A percentile compares a stretch with the other conserved stretches of the same genome.
Evolutionary conservation across 108 stramenopile genomes (phyloP).

Genomic region (Cyclotella kingstonii): DNA sequence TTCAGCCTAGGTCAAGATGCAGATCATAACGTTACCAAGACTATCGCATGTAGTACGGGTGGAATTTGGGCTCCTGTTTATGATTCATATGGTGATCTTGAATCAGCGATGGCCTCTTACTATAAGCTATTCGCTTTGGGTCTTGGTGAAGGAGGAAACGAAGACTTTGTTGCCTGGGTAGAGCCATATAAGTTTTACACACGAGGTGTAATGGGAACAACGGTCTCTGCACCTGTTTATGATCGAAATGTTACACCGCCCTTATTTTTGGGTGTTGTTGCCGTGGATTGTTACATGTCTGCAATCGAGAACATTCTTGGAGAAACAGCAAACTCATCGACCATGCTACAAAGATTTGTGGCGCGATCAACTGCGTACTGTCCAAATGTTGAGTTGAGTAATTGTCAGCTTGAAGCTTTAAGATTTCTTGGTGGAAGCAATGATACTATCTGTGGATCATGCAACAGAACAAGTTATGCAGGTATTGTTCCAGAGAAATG

Average conservation of each 20-base stretch:
- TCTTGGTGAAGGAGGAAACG: conserved; percentile 41
- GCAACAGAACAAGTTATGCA: conserved; percentile 20
- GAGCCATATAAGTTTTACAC: conserved; percentile 50
- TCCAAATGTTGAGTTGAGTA: conserved; percentile 29
- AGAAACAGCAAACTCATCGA: conserved; percentile 17
- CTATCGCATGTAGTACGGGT: conserved; percentile 43
- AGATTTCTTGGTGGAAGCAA: conserved; percentile 25
- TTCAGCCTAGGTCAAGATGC: conserved; percentile 42
- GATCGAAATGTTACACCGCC: conserved; percentile 34
- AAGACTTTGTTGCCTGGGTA: conserved; percentile 57
- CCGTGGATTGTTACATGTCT: conserved; percentile 21
- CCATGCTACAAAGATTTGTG: conserved; percentile 32
- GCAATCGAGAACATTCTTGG: conserved; percentile 23
- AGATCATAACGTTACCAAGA: conserved; percentile 30
- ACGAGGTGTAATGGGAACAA: conserved; percentile 39
- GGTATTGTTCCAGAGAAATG: conserved; percentile 18
- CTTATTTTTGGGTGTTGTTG: conserved; percentile 37
- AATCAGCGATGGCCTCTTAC: conserved; percentile 49
- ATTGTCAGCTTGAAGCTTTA: conserved; percentile 34
- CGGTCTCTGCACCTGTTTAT: conserved; percentile 62
- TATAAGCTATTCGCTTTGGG: conserved; percentile 57
- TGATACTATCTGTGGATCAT: conserved; percentile 26
- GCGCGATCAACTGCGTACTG: conserved; percentile 30
- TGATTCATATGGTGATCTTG: conserved; percentile 24
- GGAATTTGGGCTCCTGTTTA: conserved; percentile 51